Evolutionary conservation across 441 rosid species (phyloP).

Genomic region (Jatropha podagrica): DNA sequence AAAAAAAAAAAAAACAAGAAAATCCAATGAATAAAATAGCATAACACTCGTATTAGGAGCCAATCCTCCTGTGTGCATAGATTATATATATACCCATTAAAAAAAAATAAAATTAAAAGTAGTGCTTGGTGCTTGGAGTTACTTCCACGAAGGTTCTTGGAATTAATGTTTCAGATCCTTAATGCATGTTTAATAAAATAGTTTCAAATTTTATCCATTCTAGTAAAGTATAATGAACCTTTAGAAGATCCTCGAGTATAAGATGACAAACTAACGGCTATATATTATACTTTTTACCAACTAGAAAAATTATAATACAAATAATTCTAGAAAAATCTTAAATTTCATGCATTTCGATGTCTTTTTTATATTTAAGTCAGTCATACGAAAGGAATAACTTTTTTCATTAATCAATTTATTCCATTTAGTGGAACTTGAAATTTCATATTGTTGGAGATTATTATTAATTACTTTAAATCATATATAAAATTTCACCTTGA

Average conservation of each 20-base stretch:
- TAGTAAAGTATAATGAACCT: not conserved
- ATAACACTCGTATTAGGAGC: not conserved
- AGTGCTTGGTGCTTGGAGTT: not conserved
- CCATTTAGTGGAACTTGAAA: too few species aligned
- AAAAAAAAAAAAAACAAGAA: not conserved
- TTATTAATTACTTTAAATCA: too few species aligned
- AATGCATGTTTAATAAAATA: slow-evolving; percentile 2
- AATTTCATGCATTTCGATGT: too few species aligned
- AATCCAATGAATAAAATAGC: not conserved
- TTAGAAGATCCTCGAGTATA: not conserved
- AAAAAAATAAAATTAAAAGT: not conserved
- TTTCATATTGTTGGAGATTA: too few species aligned
- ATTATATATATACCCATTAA: not conserved
- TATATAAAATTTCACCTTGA: too few species aligned
- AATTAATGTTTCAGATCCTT: slow-evolving; percentile 9
- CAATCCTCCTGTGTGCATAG: not conserved
- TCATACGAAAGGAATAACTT: too few species aligned
- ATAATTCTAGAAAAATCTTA: too few species aligned
- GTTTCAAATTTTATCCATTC: not conserved
- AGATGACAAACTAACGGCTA: not conserved
- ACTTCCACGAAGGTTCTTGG: slow-evolving; percentile 17
- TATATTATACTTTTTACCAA: not conserved
- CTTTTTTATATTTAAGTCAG: too few species aligned
- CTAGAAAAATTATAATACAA: not conserved
- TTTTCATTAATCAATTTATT: too few species aligned